Percentiles rank a stretch among this genome's conserved stretches.
Evolutionary conservation across 2,329 filamentous ascomycete genomes (phyloP).

Genomic region (Clarireedia homoeocarpa): DNA sequence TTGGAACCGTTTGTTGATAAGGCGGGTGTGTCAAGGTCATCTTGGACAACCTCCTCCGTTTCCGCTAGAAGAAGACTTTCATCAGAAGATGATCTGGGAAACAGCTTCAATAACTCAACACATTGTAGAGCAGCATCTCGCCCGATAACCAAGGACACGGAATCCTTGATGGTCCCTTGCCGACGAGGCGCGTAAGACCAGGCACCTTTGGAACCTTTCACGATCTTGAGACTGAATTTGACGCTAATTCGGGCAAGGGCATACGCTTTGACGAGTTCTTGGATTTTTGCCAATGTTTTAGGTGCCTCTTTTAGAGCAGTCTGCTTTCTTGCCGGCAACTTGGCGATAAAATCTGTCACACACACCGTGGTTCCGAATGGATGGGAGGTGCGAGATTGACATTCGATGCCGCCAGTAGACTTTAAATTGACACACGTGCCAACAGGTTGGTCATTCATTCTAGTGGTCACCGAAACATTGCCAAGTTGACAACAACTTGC

Average conservation of each 20-base stretch:
- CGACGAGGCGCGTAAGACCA: constrained; percentile 57
- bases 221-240: constrained; percentile 51
- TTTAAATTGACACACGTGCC: constrained; percentile 43
- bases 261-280: constrained; percentile 53
- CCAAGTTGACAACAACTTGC: constrained; percentile 56
- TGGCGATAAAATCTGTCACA: constrained; percentile 50
- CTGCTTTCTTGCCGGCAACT: constrained; percentile 56
- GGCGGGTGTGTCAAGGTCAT: not conserved
- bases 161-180: constrained; percentile 45
- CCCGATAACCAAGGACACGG: constrained; percentile 55
- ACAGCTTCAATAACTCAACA: constrained; percentile 29
- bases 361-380: constrained; percentile 63
- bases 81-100: constrained; percentile 12
- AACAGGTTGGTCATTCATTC: constrained; percentile 51
- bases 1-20: not conserved
- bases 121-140: constrained; percentile 48
- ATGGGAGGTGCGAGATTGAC: constrained; percentile 36
- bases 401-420: constrained; percentile 32
- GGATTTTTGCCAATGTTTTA: constrained; percentile 50
- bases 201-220: constrained; percentile 41
- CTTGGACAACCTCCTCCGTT: not conserved
- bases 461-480: constrained; percentile 54
- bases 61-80: not conserved
- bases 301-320: constrained; percentile 47
- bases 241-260: constrained; percentile 57